phyloP scores from a whole-genome alignment of 2,329 filamentous ascomycete species.

The Talaromyces sp. region DNA sequence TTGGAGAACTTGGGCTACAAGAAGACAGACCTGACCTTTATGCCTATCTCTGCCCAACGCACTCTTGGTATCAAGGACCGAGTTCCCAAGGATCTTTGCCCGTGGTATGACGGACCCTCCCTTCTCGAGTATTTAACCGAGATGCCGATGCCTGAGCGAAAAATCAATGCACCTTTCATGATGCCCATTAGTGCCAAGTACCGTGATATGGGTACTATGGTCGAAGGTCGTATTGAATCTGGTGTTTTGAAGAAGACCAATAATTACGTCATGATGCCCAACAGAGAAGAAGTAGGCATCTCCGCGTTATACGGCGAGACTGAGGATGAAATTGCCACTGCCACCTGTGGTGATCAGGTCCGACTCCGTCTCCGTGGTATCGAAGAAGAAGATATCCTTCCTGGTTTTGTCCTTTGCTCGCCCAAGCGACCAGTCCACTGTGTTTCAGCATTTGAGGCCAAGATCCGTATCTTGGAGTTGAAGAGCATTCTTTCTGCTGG shows the following conservation, averaged over 20 bases:
- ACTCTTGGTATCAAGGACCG: constrained; percentile 84
- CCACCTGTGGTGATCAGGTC: constrained; percentile 91
- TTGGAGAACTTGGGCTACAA: constrained; percentile 92
- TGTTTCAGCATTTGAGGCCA: constrained; percentile 86
- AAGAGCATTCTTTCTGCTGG: constrained; percentile 92
- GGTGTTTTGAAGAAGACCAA: constrained; percentile 89
- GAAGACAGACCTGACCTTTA: constrained; percentile 90
- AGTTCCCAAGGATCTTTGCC: constrained; percentile 68
- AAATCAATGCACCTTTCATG: constrained; percentile 98
- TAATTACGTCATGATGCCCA: constrained; percentile 91
- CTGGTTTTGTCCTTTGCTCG: constrained; percentile 94
- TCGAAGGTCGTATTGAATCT: constrained; percentile 95
- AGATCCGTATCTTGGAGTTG: constrained; percentile 91
- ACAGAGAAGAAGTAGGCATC: constrained; percentile 75
- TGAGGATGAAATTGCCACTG: constrained; percentile 80
- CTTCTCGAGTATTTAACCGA: constrained; percentile 92
- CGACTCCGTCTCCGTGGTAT: constrained; percentile 88
- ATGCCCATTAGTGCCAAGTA: constrained; percentile 98
- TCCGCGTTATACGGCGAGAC: constrained; percentile 90
- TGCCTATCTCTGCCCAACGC: constrained; percentile 91
- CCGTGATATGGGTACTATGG: constrained; percentile 93
- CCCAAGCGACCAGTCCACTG: constrained; percentile 91
- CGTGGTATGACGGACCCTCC: constrained; percentile 87
- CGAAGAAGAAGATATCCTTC: constrained; percentile 94
- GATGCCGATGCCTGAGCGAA: constrained; percentile 90